Conservation (phyloP, 768 basidiomycete species). For the Amanita subjunquillea region DNA sequence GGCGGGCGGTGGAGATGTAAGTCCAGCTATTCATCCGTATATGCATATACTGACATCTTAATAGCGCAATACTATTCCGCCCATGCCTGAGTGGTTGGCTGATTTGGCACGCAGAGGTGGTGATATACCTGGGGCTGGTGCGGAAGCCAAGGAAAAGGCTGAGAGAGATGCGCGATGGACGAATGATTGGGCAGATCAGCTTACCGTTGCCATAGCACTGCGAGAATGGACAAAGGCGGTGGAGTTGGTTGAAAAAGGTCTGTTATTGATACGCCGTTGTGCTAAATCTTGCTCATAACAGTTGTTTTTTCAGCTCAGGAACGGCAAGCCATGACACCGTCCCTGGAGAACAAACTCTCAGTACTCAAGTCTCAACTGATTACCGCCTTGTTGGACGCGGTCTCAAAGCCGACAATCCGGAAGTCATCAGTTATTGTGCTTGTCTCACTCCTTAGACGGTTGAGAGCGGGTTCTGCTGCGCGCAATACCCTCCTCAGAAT, state of each 20-base stretch:
- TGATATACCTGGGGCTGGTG: constrained; percentile 30
- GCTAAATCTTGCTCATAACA: not conserved
- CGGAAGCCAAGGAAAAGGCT: constrained; percentile 57
- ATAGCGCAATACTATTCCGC: constrained; percentile 28
- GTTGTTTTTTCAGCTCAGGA: constrained; percentile 35
- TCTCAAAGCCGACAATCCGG: constrained; percentile 67
- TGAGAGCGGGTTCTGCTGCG: constrained; percentile 71
- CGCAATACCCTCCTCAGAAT: constrained; percentile 76
- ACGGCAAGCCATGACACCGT: constrained; percentile 47
- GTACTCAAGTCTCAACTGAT: constrained; percentile 60
- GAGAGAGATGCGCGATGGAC: constrained; percentile 83
- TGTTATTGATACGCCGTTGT: constrained; percentile 3
- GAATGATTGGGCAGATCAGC: constrained; percentile 83
- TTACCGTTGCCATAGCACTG: constrained; percentile 85
- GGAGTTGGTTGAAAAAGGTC: constrained; percentile 76
- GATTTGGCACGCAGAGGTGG: constrained; percentile 54
- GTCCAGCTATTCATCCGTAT: constrained; percentile 6
- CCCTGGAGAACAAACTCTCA: constrained; percentile 48
- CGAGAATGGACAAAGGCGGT: constrained; percentile 85
- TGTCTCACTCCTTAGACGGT: constrained; percentile 60
- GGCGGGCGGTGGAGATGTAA: constrained; percentile 29
- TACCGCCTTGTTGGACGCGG: constrained; percentile 56
- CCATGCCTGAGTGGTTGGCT: constrained; percentile 70
- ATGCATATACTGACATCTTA: not conserved
- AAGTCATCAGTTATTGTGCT: constrained; percentile 67